Conservation (phyloP, 306 rosid genomes). For the Prunus persica region Prunus_persica_NCBIv2 NC_034015.1:14039001-14039500, state of each 20-base stretch:
- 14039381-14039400: slow-evolving; percentile 48
- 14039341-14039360: slow-evolving; percentile 68
- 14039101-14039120: slow-evolving; percentile 16
- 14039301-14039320: neutral
- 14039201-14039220: slow-evolving; percentile 75
- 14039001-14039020: neutral
- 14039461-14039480: slow-evolving; percentile 7
- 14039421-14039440: slow-evolving; percentile 16
- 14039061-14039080: neutral
- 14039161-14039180: slow-evolving; percentile 58
- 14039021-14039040: too few species aligned
- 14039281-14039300: neutral
- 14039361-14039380: slow-evolving; percentile 52
- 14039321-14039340: slow-evolving; percentile 13
- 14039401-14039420: neutral
- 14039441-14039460: slow-evolving; percentile 8
- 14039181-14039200: slow-evolving; percentile 87
- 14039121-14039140: slow-evolving; percentile 54
- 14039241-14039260: neutral
- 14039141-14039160: slow-evolving; percentile 66
- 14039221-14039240: slow-evolving; percentile 27
- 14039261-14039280: neutral
- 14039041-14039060: neutral
- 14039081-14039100: slow-evolving; percentile 3
- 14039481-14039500: slow-evolving; percentile 49